Percentiles rank a stretch among this genome's conserved stretches.
Conservation (phyloP, 805 yeast species). For the Zygoascus flipseniorum region DNA sequence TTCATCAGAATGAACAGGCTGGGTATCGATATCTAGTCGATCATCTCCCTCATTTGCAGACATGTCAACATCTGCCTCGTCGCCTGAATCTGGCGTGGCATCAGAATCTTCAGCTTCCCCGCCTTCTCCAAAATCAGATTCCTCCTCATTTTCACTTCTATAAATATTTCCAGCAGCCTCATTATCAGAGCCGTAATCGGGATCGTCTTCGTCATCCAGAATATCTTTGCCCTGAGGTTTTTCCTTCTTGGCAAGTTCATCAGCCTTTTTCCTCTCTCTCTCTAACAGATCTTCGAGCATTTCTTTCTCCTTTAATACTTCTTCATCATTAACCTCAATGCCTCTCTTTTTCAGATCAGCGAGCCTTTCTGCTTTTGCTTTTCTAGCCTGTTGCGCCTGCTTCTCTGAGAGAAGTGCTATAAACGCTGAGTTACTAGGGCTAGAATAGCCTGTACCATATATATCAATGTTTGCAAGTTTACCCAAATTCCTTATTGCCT, state of each 20-base stretch:
- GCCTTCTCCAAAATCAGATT: conserved; percentile 7
- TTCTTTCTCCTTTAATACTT: conserved; percentile 13
- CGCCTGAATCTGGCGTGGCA: conserved; percentile 1
- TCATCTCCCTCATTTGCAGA: conserved; percentile 5
- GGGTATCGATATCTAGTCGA: conserved; percentile 3
- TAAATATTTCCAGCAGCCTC: conserved; percentile 7
- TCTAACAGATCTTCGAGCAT: conserved; percentile 16
- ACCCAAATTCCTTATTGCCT: conserved; percentile 7
- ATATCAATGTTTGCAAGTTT: conserved; percentile 9
- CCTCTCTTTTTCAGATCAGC: conserved; percentile 14
- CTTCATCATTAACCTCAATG: conserved; percentile 13
- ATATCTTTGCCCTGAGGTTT: conserved; percentile 10
- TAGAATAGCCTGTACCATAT: not conserved
- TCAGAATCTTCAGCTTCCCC: not conserved
- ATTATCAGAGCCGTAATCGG: conserved; percentile 4
- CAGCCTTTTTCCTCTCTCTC: conserved; percentile 16
- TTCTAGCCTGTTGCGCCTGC: conserved; percentile 15
- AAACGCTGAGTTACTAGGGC: not conserved
- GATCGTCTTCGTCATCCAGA: conserved; percentile 10
- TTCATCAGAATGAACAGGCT: not conserved
- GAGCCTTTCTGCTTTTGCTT: conserved; percentile 11
- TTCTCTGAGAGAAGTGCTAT: conserved; percentile 8
- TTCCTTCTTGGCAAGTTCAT: conserved; percentile 13
- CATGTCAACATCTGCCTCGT: conserved; percentile 2
- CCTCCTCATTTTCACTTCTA: conserved; percentile 5